A percentile compares a stretch with the other conserved stretches of the same genome.
Evolutionary conservation across 2,329 filamentous ascomycete species (phyloP).

Genomic region (Fusarium tjaetaba): DNA sequence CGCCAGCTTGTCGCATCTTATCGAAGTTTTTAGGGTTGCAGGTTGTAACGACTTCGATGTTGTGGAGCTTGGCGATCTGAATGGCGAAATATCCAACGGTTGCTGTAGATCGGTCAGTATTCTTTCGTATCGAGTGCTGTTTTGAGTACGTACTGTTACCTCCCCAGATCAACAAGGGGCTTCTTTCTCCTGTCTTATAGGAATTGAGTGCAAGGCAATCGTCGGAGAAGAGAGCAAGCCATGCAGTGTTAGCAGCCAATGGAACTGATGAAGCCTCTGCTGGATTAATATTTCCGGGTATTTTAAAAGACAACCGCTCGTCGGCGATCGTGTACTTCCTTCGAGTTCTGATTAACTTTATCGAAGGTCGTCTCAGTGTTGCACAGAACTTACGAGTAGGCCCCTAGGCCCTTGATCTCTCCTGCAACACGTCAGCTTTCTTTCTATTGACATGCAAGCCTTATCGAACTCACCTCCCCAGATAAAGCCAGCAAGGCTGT

Average conservation of each 20-base stretch:
- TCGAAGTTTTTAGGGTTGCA: conserved; percentile 48
- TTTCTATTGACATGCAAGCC: fast-evolving
- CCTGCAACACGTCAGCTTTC: conserved; percentile 7
- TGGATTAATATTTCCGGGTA: conserved; percentile 42
- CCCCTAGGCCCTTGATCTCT: conserved; percentile 47
- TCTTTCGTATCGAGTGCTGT: fast-evolving
- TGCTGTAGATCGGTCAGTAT: not conserved
- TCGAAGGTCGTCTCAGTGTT: too few relatives aligned
- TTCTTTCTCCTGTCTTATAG: not conserved
- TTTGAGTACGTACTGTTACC: conserved; percentile 46
- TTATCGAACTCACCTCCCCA: conserved; percentile 40
- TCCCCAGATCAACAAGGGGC: conserved; percentile 52
- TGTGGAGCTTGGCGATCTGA: conserved; percentile 46
- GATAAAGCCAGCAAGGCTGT: conserved; percentile 36
- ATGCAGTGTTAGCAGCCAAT: conserved; percentile 50
- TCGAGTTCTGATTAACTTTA: not conserved
- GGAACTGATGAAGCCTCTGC: conserved; percentile 50
- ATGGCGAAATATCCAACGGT: conserved; percentile 38
- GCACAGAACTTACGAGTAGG: conserved; percentile 38
- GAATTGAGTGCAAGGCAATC: conserved; percentile 46
- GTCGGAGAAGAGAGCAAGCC: conserved; percentile 52
- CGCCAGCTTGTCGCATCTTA: conserved; percentile 45
- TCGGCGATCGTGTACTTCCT: conserved; percentile 52
- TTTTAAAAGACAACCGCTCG: conserved; percentile 51
- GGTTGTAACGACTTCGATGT: conserved; percentile 48